Conservation (phyloP, 2,329 filamentous ascomycete species). For the Lasiodiplodia sp. region DNA sequence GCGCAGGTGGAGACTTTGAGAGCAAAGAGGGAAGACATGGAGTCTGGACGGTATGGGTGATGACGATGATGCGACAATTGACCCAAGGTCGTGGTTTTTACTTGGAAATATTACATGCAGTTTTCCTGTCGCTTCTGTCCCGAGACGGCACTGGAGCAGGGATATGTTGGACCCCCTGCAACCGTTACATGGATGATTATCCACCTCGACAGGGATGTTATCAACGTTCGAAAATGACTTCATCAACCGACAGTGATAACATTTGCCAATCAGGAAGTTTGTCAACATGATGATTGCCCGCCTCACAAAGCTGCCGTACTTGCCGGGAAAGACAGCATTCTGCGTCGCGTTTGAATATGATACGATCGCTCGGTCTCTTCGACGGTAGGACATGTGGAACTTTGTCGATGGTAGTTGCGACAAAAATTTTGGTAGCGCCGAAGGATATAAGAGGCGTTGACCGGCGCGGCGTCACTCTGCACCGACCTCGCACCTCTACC, state of each 20-base stretch:
- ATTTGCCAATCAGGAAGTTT: background rate
- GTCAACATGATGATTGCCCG: background rate
- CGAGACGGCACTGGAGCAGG: too few species aligned
- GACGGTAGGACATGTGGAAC: background rate
- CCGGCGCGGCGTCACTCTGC: background rate
- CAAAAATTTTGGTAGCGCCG: constrained; percentile 1
- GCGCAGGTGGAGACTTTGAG: background rate
- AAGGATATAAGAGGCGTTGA: background rate
- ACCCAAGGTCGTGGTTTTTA: too few species aligned
- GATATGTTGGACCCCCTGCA: background rate
- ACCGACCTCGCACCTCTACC: constrained; percentile 15
- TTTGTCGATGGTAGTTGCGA: background rate
- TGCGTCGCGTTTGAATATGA: background rate
- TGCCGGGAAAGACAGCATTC: background rate
- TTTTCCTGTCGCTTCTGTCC: too few species aligned
- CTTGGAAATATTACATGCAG: too few species aligned
- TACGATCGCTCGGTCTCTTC: background rate
- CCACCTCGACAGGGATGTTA: constrained; percentile 4
- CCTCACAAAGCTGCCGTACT: background rate
- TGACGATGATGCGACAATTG: too few species aligned
- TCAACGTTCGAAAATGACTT: background rate
- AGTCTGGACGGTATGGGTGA: background rate
- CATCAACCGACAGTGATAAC: background rate
- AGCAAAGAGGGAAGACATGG: background rate
- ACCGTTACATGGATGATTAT: background rate